Evolutionary conservation across 176 grass and related monocot genomes (phyloP), one percentile per base, ranked within the genome.

Genomic region (Juncus inflexus): DNA sequence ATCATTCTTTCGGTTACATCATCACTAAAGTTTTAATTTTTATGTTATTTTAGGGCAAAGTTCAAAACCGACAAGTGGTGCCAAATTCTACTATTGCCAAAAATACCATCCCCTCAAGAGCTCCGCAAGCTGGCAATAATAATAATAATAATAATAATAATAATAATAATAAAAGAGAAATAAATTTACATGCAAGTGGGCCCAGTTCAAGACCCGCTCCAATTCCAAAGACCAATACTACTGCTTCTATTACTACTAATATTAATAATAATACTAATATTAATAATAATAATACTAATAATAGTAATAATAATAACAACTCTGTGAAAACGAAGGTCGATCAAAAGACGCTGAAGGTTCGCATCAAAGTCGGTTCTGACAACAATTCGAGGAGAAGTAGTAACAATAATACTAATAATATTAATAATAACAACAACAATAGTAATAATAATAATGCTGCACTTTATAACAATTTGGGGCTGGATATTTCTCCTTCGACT

Each of bases 401-500:
- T 9, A 47, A 47, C 9, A 47, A 47, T 47, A 47, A 47, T 9
- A 9, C 4, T 47, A 47, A 47, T 47, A 47, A 47, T 47, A 47
- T 6, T 47, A 47, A 47, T 47, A 47, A 47, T 6, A 47, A 47
- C 43, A 47, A 47, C 19, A 47, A 47, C 9, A 47, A 47, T 47
- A 47, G 9, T 47, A 47, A 47, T 6, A 47, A 47, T 9, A 47
- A 47, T 6, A 97, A 89, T 77, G 68, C 92, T 6, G 87, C 82
- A 81, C 89, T 99, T 45, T 99, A 99, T 64, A 92, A 83, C 50
- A 88, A 85, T 68, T 58, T 99, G 69, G 94, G 89, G 41, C 85
- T 99, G 37, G 80, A 99, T 63, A 82, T 92, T 81, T 92, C 85
- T 77, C 87, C 94, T 69, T 84, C 92, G 83, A 81, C 94, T 58